Evolutionary conservation across 306 rosid species (phyloP).

Genomic region (Castanospermum australe): DNA sequence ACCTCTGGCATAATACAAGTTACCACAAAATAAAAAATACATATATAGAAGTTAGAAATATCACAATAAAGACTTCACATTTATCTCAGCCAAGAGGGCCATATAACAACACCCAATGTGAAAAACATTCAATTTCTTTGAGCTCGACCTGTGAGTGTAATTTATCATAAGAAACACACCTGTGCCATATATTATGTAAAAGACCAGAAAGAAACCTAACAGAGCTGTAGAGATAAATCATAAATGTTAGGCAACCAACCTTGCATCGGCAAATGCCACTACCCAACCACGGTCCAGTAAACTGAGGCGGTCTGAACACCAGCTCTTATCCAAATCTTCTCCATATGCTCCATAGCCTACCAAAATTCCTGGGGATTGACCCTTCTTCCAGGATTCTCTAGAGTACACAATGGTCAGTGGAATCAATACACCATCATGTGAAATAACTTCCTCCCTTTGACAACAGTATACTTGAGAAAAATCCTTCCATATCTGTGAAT

Average conservation of each 20-base stretch:
- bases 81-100: not conserved
- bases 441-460: constrained; percentile 68
- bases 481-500: constrained; percentile 60
- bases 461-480: constrained; percentile 63
- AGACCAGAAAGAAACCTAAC: constrained; percentile 1
- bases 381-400: constrained; percentile 58
- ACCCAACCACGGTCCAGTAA: constrained; percentile 93
- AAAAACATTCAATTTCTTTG: constrained; percentile 9
- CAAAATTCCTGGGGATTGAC: constrained; percentile 73
- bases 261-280: constrained; percentile 89
- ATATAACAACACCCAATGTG: not conserved
- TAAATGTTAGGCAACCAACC: constrained; percentile 48
- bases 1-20: constrained; percentile 59
- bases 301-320: constrained; percentile 82
- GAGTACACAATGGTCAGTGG: constrained; percentile 84
- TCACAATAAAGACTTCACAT: constrained; percentile 17
- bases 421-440: constrained; percentile 66
- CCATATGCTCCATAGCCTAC: constrained; percentile 96
- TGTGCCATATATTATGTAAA: not conserved
- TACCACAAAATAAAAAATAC: not conserved
- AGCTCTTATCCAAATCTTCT: constrained; percentile 78
- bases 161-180: constrained; percentile 11
- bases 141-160: not conserved
- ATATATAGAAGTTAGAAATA: not conserved
- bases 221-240: not conserved